Evolutionary conservation across 2,329 filamentous ascomycete genomes (phyloP).

Genomic region (Corniculantispora saksenae): DNA sequence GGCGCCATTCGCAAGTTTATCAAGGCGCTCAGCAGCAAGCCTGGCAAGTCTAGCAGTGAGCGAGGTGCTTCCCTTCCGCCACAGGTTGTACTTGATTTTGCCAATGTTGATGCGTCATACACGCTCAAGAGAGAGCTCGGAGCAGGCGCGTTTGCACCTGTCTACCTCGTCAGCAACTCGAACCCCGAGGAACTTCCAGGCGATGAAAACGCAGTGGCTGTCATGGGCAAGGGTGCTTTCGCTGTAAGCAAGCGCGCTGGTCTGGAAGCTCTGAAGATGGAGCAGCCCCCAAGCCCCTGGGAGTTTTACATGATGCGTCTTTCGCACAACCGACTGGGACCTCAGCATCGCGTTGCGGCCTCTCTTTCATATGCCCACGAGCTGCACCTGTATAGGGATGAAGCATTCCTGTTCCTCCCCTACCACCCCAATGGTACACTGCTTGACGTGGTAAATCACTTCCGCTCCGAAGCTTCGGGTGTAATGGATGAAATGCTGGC

Average conservation of each 20-base stretch:
- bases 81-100: slow-evolving; percentile 68
- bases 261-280: slow-evolving; percentile 92
- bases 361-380: slow-evolving; percentile 85
- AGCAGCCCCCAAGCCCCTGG: slow-evolving; percentile 85
- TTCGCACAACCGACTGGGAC: slow-evolving; percentile 73
- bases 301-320: slow-evolving; percentile 95
- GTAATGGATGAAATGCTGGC: slow-evolving; percentile 88
- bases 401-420: slow-evolving; percentile 86
- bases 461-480: slow-evolving; percentile 68
- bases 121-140: slow-evolving; percentile 83
- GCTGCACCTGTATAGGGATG: slow-evolving; percentile 87
- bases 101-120: slow-evolving; percentile 67
- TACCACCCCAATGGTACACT: slow-evolving; percentile 88
- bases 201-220: slow-evolving; percentile 45
- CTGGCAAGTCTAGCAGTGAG: slow-evolving; percentile 59
- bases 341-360: slow-evolving; percentile 68
- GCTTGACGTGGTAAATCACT: slow-evolving; percentile 89
- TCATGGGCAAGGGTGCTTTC: slow-evolving; percentile 65
- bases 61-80: slow-evolving; percentile 59
- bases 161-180: slow-evolving; percentile 86
- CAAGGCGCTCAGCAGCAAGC: slow-evolving; percentile 61
- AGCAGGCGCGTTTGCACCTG: slow-evolving; percentile 90
- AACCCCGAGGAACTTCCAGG: slow-evolving; percentile 47
- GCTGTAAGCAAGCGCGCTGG: slow-evolving; percentile 55
- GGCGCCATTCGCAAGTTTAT: slow-evolving; percentile 80